Evolutionary conservation across 2,329 filamentous ascomycete genomes (phyloP), one percentile per base, ranked within the genome.

Genomic region (Hypoxylon sp.): DNA sequence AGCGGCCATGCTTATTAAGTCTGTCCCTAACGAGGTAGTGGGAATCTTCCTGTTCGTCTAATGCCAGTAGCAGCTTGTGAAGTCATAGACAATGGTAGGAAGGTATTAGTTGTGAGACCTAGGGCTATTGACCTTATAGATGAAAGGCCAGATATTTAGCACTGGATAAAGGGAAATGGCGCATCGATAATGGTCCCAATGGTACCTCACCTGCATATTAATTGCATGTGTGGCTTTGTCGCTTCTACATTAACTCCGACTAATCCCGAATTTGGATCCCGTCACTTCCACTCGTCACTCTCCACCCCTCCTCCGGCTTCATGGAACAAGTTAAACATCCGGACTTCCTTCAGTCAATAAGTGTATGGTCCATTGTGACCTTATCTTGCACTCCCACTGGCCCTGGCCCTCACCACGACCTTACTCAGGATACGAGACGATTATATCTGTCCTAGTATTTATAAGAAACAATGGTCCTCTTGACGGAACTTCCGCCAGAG

Each of bases 401-500:
- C 24, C 7, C n/a, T 57, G 28, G 6, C n/a, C n/a, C n/a, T n/a
- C n/a, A 53, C 42, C 26, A 33, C 33, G 42, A 45, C 40, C 53
- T 52, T 49, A 48, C 50, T 44, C 32, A 48, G n/a, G 28, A 53
- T n/a, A 53, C 12, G 26, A 38, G 36, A 59, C 22, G 32, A 50
- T 2, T 32, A 24, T 59, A 33, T 16, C 36, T 12, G 14, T 32
- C 26, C 14, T 51, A 18, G 40, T 18, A 48, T 32, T 57, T 45
- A 54, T 33, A 22, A 36, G 33, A 57, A 61, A 59, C 22, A 26
- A 79, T 78, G 76, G 62, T 65, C 8, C 62, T 70, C 58, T 54
- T 83, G n/a, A 77, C 75, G 0, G 73, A 78, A 44, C 82, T 90
- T 20, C 88, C 89, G 7, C 81, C 84, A 5, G 90, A 92, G 79